Percentiles rank a stretch among this genome's conserved stretches.
Evolutionary conservation across 768 basidiomycete genomes (phyloP).

Genomic region (Coprinellus micaceus): DNA sequence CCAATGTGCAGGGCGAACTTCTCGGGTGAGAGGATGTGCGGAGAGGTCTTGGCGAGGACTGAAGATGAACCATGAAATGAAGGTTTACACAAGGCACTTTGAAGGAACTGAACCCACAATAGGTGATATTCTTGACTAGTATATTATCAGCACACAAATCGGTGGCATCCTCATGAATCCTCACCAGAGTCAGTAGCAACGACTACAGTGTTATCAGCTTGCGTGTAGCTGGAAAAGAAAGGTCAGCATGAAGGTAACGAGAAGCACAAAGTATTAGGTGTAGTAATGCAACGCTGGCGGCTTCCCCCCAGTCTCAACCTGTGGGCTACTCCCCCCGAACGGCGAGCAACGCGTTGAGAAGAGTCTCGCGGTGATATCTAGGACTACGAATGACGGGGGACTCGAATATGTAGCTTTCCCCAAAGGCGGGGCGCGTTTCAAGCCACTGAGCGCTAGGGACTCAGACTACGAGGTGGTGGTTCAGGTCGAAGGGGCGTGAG

Average conservation of each 20-base stretch:
- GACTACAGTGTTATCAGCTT: constrained; percentile 83
- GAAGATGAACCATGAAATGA: background rate
- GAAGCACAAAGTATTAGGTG: too few species aligned
- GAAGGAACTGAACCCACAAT: constrained; percentile 36
- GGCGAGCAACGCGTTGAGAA: too few species aligned
- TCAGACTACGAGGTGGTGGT: too few species aligned
- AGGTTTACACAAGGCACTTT: background rate
- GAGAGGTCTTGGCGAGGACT: constrained; percentile 88
- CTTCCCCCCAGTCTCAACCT: too few species aligned
- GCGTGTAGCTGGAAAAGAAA: constrained; percentile 58
- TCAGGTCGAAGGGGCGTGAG: too few species aligned
- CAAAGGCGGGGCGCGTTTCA: too few species aligned
- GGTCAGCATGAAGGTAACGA: too few species aligned
- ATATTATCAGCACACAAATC: constrained; percentile 2
- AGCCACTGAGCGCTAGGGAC: too few species aligned
- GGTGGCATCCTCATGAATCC: constrained; percentile 22
- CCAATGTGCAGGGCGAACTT: constrained; percentile 86
- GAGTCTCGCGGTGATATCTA: too few species aligned
- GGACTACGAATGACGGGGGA: too few species aligned
- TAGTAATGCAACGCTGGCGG: background rate
- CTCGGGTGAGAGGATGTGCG: constrained; percentile 79
- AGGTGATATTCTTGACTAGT: constrained; percentile 66
- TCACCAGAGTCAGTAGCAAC: constrained; percentile 91
- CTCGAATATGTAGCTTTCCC: too few species aligned
- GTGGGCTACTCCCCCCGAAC: too few species aligned